These are phyloP conservation scores for Cyanodermella asteris DNA, from an alignment of 2,329 filamentous ascomycete species.

Conservation along the genomic window DNA sequence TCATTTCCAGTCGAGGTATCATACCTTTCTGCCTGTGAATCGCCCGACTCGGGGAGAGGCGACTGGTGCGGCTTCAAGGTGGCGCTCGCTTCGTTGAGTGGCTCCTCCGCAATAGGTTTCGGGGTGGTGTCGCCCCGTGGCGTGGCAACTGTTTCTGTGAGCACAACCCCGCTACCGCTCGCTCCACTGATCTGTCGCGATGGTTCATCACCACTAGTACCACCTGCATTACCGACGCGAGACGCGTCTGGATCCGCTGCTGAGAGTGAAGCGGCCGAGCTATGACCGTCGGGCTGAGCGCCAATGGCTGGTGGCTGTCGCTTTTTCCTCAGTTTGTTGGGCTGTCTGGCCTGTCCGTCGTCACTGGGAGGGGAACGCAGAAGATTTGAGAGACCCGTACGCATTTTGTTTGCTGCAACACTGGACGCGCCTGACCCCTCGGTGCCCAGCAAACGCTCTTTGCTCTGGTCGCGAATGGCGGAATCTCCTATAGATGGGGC, in stretches of 20 bases:
- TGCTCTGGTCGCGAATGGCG: constrained; percentile 5
- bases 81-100: constrained; percentile 22
- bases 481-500: constrained; percentile 4
- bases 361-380: constrained; percentile 38
- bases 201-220: constrained; percentile 1
- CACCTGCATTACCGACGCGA: constrained; percentile 3
- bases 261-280: constrained; percentile 60
- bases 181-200: constrained; percentile 4
- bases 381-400: constrained; percentile 48
- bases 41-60: constrained; percentile 53
- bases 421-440: constrained; percentile 6
- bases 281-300: constrained; percentile 74
- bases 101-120: no score
- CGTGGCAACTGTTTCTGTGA: constrained; percentile 4
- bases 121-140: constrained; percentile 21
- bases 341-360: constrained; percentile 37
- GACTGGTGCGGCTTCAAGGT: constrained; percentile 47
- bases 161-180: constrained; percentile 9
- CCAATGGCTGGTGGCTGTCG: constrained; percentile 42
- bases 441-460: constrained; percentile 3
- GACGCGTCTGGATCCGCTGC: constrained; percentile 11
- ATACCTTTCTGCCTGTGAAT: constrained; percentile 48
- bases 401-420: constrained; percentile 41
- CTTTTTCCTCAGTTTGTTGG: constrained; percentile 86
- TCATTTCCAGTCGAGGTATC: constrained; percentile 63